Base-by-base conservation (phyloP, 2,329 filamentous ascomycete genomes). In the Nemania bipapillata region DNA sequence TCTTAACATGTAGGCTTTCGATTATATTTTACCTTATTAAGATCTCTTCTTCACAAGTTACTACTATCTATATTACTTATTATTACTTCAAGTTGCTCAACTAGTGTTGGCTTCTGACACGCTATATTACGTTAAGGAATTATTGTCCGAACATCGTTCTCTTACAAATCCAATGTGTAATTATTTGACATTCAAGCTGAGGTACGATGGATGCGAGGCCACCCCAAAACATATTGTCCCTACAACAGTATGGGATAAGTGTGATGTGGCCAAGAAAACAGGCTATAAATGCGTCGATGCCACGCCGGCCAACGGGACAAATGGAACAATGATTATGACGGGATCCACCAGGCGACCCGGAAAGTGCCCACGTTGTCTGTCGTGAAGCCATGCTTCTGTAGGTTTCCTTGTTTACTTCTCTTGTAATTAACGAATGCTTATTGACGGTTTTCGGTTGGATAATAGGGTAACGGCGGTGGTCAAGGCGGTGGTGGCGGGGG, bases 231-330 rank as follows among this genome's bases (percentile, higher is more conserved):
- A 49, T 49, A 24, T 22, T 5, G 45, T 49, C 45, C 45, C 45
- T 4, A 49, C 6, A n/a, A 49, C 20, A 49, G 24, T 22, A 49
- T 49, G 45, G 45, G 17, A 49, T 49, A 11, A 24, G 24, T 49
- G 45, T 49, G 45, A 49, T 49, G 45, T 22, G 24, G 45, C 45
- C 45, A 49, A 49, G 45, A 49, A 11, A 49, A 49, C 20, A 49
- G 45, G 45, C 45, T 49, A 49, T 49, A 9, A 4, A 11, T 49
- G 45, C 45, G 45, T 49, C 24, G 45, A 49, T 49, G 45, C 45
- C 4, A 49, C 45, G 17, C 45, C 45, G 24, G 45, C 45, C 20
- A 49, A 49, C 22, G 45, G 45, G 45, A 49, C 17, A 22, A 24
- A 49, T n/a, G 17, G 17, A 11, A 4, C 22, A n/a, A n/a, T 24